A percentile compares a stretch with the other conserved stretches of the same genome.
Evolutionary conservation across 495 filamentous ascomycete genomes (phyloP).

Genomic region (Penicillium coprophilum): DNA sequence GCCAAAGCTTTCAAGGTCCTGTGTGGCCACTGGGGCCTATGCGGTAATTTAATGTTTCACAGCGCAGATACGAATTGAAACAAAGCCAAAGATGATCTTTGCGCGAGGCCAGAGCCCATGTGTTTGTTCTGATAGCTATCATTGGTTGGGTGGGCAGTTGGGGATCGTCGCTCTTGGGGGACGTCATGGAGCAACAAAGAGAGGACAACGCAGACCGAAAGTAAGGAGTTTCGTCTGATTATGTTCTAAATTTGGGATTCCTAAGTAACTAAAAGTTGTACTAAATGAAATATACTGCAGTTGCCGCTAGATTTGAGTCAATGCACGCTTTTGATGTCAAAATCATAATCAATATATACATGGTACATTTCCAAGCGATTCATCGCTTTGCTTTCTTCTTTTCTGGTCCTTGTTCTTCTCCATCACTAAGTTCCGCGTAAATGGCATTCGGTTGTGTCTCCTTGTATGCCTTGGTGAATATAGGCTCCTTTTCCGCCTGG

Average conservation of each 20-base stretch:
- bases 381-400: slow-evolving; percentile 63
- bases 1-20: slow-evolving; percentile 4
- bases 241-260: background rate
- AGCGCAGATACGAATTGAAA: slow-evolving; percentile 8
- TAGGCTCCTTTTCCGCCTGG: slow-evolving; percentile 85
- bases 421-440: slow-evolving; percentile 90
- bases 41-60: background rate
- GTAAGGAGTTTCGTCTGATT: slow-evolving; percentile 16
- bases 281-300: background rate
- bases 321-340: background rate
- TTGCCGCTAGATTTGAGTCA: background rate
- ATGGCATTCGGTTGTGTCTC: slow-evolving; percentile 90
- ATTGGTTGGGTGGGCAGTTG: slow-evolving; percentile 16
- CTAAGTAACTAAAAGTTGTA: background rate
- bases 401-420: slow-evolving; percentile 68
- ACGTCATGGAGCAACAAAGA: slow-evolving; percentile 26
- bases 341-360: slow-evolving; percentile 6
- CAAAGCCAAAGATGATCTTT: background rate
- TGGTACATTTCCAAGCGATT: slow-evolving; percentile 4
- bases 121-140: background rate
- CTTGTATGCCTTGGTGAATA: slow-evolving; percentile 92
- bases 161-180: slow-evolving; percentile 15
- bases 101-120: slow-evolving; percentile 20
- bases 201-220: slow-evolving; percentile 19
- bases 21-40: slow-evolving; percentile 15